These are phyloP conservation scores for Medakamo hakoo DNA, from an alignment of 139 green algal genomes.

Conservation along the genomic window DNA sequence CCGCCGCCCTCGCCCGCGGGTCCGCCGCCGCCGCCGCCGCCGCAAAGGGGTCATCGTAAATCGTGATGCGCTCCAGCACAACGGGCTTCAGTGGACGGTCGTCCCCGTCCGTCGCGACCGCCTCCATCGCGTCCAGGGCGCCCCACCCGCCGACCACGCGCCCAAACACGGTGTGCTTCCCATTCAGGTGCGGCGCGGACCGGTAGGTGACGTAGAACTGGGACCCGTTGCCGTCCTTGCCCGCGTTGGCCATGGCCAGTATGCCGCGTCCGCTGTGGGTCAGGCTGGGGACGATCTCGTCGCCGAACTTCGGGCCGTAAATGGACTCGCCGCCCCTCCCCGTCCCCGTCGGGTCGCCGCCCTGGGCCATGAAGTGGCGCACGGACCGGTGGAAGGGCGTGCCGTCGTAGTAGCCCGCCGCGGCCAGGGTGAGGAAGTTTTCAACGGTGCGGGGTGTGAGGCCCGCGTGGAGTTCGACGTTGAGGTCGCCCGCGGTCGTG, in stretches of 20 bases:
- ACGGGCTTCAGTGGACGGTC: constrained; percentile 50
- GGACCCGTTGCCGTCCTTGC: constrained; percentile 47
- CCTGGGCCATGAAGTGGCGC: constrained; percentile 94
- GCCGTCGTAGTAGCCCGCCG: constrained; percentile 77
- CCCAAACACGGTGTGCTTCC: constrained; percentile 86
- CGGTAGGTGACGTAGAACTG: constrained; percentile 84
- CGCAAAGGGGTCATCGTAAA: background rate
- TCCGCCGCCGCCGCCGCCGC: too few relatives aligned
- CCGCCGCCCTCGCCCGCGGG: background rate
- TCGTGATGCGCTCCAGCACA: background rate
- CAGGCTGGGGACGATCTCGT: constrained; percentile 54
- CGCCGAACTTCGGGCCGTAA: constrained; percentile 62
- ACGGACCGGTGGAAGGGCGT: constrained; percentile 84
- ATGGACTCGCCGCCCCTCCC: constrained; percentile 84
- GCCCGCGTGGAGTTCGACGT: constrained; percentile 85
- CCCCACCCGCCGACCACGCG: constrained; percentile 72
- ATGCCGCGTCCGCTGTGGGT: constrained; percentile 61
- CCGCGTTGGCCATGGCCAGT: constrained; percentile 90
- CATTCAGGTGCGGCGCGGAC: constrained; percentile 75
- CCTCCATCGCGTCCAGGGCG: constrained; percentile 68
- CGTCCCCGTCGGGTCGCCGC: constrained; percentile 88
- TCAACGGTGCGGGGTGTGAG: constrained; percentile 74
- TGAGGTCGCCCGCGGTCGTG: constrained; percentile 71
- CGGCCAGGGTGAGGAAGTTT: constrained; percentile 85
- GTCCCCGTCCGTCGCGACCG: constrained; percentile 54